phyloP scores from a whole-genome alignment of 306 rosid genomes.

The Sesbania bispinosa region DNA sequence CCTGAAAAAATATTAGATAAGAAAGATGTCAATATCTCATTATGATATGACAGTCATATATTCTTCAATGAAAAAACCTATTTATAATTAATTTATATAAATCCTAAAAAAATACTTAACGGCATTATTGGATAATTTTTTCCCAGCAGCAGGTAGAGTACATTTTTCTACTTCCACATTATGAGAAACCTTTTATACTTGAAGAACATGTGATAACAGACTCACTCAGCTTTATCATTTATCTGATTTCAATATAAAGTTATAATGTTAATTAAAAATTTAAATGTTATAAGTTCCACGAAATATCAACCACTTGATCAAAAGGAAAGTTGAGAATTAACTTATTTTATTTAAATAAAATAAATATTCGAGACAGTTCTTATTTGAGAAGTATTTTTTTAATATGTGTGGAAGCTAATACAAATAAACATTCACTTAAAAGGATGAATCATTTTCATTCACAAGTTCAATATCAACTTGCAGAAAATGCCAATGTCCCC shows the following conservation, averaged over 20 bases:
- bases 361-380: too few species aligned
- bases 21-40: neutral
- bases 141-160: too few species aligned
- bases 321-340: neutral
- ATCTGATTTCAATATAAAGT: neutral
- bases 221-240: neutral
- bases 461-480: neutral
- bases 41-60: neutral
- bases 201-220: neutral
- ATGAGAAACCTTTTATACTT: neutral
- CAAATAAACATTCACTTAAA: neutral
- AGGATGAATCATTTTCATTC: neutral
- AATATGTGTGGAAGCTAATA: neutral
- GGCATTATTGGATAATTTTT: too few species aligned
- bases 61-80: neutral
- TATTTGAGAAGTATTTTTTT: too few species aligned
- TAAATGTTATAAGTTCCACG: neutral
- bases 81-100: neutral
- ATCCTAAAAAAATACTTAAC: neutral
- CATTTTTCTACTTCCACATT: too few species aligned
- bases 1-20: neutral
- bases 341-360: too few species aligned
- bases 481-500: neutral
- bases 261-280: neutral
- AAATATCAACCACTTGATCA: neutral